Evolutionary conservation across 2,329 filamentous ascomycete genomes (phyloP).

Genomic region (Fusarium secorum): DNA sequence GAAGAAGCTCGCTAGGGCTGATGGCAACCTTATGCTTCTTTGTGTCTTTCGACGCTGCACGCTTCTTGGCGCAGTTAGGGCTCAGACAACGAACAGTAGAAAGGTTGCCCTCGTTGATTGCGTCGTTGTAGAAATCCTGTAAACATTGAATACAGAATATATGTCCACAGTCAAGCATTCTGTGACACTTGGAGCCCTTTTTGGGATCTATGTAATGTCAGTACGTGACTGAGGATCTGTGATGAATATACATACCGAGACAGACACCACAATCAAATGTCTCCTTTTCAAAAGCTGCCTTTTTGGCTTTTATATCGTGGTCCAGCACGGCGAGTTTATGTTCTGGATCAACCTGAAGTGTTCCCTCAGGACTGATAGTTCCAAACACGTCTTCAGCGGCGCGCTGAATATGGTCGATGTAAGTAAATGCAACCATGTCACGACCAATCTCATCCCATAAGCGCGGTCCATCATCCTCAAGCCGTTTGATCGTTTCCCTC

Average conservation of each 20-base stretch:
- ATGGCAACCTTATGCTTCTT: slow-evolving; percentile 72
- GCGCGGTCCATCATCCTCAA: slow-evolving; percentile 59
- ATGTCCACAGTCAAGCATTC: slow-evolving; percentile 83
- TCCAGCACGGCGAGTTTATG: slow-evolving; percentile 78
- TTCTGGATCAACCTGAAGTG: slow-evolving; percentile 60
- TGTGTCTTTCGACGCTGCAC: slow-evolving; percentile 47
- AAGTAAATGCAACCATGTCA: slow-evolving; percentile 67
- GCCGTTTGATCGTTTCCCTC: slow-evolving; percentile 52
- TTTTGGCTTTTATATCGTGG: slow-evolving; percentile 78
- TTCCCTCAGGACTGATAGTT: slow-evolving; percentile 57
- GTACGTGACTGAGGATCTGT: not conserved
- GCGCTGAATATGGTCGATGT: slow-evolving; percentile 69
- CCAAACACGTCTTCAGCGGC: slow-evolving; percentile 68
- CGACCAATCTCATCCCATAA: slow-evolving; percentile 71
- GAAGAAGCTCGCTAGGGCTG: slow-evolving; percentile 82
- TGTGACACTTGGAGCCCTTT: slow-evolving; percentile 83
- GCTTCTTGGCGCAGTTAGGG: slow-evolving; percentile 77
- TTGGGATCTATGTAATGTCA: slow-evolving; percentile 72
- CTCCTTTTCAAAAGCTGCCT: slow-evolving; percentile 78
- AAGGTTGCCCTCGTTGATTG: slow-evolving; percentile 86
- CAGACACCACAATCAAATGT: slow-evolving; percentile 92
- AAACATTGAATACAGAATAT: slow-evolving; percentile 92
- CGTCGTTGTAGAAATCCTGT: slow-evolving; percentile 87
- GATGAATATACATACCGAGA: slow-evolving; percentile 59
- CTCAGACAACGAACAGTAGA: slow-evolving; percentile 80